phyloP scores from a whole-genome alignment of 1,284 basidiomycete genomes.

The Pseudozyma tsukubaensis region DNA sequence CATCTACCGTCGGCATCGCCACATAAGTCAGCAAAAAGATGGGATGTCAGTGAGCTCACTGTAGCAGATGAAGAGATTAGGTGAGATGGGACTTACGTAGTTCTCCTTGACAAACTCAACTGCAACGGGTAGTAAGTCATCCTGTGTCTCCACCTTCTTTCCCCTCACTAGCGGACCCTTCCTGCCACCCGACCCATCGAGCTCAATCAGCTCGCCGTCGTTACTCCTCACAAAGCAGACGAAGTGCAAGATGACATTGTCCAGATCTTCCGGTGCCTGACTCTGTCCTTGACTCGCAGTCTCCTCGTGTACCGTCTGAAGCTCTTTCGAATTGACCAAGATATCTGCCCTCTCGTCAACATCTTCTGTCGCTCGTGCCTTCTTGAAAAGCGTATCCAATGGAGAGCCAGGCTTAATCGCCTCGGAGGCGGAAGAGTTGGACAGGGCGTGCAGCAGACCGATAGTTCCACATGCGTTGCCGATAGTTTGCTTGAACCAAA shows the following conservation, averaged over 20 bases:
- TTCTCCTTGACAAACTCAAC: constrained; percentile 58
- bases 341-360: constrained; percentile 37
- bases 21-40: neutral
- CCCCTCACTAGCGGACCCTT: constrained; percentile 60
- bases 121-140: constrained; percentile 47
- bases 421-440: constrained; percentile 55
- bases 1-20: constrained; percentile 48
- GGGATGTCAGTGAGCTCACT: neutral
- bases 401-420: constrained; percentile 50
- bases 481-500: constrained; percentile 68
- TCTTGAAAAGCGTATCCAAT: constrained; percentile 52
- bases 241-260: constrained; percentile 67
- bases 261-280: constrained; percentile 59
- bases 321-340: constrained; percentile 42
- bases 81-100: constrained; percentile 44
- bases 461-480: constrained; percentile 69
- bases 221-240: constrained; percentile 64
- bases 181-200: constrained; percentile 60
- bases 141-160: constrained; percentile 36
- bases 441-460: constrained; percentile 66
- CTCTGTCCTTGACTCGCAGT: constrained; percentile 62
- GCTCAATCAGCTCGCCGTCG: constrained; percentile 57
- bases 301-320: constrained; percentile 54
- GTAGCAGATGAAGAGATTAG: too few species aligned
- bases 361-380: constrained; percentile 38